These are phyloP conservation scores for Leishmania arabica DNA, from an alignment of 208 protist genomes.

Conservation along the genomic window DNA sequence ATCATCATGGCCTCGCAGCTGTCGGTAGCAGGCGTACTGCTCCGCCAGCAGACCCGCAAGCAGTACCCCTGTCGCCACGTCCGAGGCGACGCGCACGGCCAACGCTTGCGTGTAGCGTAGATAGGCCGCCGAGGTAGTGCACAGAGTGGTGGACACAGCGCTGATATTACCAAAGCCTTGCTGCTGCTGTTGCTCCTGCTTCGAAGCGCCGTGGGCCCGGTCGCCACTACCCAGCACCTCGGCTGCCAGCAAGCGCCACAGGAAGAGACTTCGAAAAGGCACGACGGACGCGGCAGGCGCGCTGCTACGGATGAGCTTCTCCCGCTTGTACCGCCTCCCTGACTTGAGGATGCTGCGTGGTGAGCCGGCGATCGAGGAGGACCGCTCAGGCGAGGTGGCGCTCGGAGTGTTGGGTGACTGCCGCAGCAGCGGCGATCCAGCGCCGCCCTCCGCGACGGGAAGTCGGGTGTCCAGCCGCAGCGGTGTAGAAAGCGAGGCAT, in stretches of 20 bases:
- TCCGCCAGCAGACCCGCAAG: slow-evolving; percentile 27
- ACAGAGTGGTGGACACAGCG: slow-evolving; percentile 7
- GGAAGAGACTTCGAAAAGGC: slow-evolving; percentile 31
- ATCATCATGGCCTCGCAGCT: slow-evolving; percentile 8
- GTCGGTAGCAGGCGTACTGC: slow-evolving; percentile 25
- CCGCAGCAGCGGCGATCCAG: background rate
- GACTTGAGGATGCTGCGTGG: slow-evolving; percentile 55
- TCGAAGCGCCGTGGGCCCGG: background rate
- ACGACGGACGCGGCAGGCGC: slow-evolving; percentile 36
- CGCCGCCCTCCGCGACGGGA: background rate
- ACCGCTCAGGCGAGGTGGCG: background rate
- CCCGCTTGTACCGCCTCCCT: slow-evolving; percentile 37
- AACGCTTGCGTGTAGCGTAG: slow-evolving; percentile 18
- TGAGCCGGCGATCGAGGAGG: slow-evolving; percentile 1
- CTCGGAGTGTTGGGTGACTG: background rate
- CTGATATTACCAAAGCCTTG: background rate
- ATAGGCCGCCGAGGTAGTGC: slow-evolving; percentile 33
- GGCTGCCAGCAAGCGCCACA: slow-evolving; percentile 44
- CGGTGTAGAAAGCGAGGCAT: background rate
- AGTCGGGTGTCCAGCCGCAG: background rate
- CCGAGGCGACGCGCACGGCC: slow-evolving; percentile 27
- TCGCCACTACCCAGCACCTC: slow-evolving; percentile 21
- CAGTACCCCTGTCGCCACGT: slow-evolving; percentile 12
- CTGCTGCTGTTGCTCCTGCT: background rate
- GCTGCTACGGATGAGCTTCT: slow-evolving; percentile 40